Evolutionary conservation across 1,139 yeast genomes (phyloP).

Genomic region (Eremothecium coryli): DNA sequence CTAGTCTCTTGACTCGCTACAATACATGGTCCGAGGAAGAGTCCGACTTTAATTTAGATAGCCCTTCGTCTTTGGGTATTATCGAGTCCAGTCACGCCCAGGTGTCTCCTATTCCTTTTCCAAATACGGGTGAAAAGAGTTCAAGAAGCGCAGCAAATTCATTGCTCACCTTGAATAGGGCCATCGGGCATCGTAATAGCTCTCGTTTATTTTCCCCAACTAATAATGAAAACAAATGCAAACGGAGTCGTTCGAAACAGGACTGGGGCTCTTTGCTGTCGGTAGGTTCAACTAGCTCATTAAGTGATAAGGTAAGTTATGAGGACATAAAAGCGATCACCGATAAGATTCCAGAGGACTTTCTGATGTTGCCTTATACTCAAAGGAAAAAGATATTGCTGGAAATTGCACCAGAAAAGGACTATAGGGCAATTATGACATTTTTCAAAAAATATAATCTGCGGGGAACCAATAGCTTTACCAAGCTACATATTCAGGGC

Average conservation of each 20-base stretch:
- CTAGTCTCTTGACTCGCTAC: slow-evolving; percentile 6
- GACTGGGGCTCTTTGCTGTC: slow-evolving; percentile 7
- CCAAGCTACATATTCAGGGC: slow-evolving; percentile 14
- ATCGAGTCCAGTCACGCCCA: slow-evolving; percentile 24
- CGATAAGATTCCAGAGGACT: slow-evolving; percentile 48
- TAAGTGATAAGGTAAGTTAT: slow-evolving; percentile 11
- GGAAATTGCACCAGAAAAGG: slow-evolving; percentile 48
- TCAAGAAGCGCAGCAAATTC: slow-evolving; percentile 4
- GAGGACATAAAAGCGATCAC: slow-evolving; percentile 23
- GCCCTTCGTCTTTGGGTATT: slow-evolving; percentile 11
- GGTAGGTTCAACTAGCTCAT: slow-evolving; percentile 7
- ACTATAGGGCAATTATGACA: slow-evolving; percentile 32
- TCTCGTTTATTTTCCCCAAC: slow-evolving; percentile 7
- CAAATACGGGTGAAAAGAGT: slow-evolving; percentile 12
- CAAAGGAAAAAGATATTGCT: slow-evolving; percentile 52
- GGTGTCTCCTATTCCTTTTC: slow-evolving; percentile 30
- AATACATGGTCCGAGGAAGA: slow-evolving; percentile 11
- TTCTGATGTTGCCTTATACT: slow-evolving; percentile 57
- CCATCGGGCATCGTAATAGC: slow-evolving; percentile 1
- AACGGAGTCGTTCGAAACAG: not conserved
- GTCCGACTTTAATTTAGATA: slow-evolving; percentile 9
- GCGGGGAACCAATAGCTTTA: slow-evolving; percentile 21
- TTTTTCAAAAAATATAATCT: slow-evolving; percentile 27
- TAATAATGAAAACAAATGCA: slow-evolving; percentile 1
- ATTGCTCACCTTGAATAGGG: slow-evolving; percentile 1